Evolutionary conservation across 768 basidiomycete species (phyloP).

Genomic region (Amanita exitialis): DNA sequence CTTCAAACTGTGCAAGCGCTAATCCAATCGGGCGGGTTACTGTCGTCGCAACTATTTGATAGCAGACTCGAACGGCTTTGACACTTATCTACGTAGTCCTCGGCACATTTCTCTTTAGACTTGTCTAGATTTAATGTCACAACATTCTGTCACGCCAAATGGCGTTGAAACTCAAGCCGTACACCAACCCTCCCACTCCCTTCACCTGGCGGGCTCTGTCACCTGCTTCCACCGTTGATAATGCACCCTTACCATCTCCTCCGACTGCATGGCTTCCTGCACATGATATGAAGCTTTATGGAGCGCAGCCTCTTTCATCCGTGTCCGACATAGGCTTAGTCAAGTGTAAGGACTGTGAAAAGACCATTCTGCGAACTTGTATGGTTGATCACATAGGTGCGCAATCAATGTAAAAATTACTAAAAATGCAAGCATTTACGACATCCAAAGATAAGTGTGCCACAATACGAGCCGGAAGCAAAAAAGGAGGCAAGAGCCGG

Average conservation of each 20-base stretch:
- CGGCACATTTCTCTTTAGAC: too few species aligned
- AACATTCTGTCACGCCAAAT: constrained; percentile 16
- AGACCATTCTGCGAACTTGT: constrained; percentile 70
- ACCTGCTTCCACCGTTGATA: constrained; percentile 22
- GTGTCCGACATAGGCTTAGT: constrained; percentile 51
- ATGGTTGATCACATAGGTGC: constrained; percentile 69
- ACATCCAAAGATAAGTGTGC: constrained; percentile 44
- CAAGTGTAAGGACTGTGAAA: constrained; percentile 73
- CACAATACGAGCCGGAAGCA: constrained; percentile 40
- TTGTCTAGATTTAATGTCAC: not conserved
- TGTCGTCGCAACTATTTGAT: not conserved
- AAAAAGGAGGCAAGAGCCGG: constrained; percentile 51
- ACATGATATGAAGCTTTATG: constrained; percentile 83
- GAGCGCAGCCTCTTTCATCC: constrained; percentile 61
- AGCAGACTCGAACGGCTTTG: too few species aligned
- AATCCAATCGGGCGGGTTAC: too few species aligned
- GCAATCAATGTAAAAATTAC: constrained; percentile 10
- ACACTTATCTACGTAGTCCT: too few species aligned
- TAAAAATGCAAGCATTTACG: not conserved
- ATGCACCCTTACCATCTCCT: constrained; percentile 47
- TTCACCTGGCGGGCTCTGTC: constrained; percentile 56
- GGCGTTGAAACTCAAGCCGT: constrained; percentile 36
- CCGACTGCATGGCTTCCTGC: constrained; percentile 83
- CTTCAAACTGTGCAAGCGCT: too few species aligned
- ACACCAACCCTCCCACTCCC: constrained; percentile 34